phyloP scores from a whole-genome alignment of 495 filamentous ascomycete species.

The Aspergillus diversus region DNA sequence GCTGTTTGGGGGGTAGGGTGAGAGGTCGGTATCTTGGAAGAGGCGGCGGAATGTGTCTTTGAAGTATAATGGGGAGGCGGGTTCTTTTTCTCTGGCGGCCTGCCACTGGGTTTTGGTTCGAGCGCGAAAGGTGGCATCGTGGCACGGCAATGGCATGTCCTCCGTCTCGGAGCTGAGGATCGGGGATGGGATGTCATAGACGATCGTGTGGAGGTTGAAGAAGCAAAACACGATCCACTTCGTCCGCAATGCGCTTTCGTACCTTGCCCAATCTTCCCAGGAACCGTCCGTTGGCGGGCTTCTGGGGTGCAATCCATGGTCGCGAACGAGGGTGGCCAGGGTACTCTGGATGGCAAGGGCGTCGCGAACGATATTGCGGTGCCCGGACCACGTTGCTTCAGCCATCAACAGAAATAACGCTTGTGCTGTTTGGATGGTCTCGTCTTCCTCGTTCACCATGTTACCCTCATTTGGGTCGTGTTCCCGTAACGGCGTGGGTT shows the following conservation, averaged over 20 bases:
- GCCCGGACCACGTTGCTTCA: neutral
- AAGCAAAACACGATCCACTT: conserved; percentile 33
- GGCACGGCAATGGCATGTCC: conserved; percentile 21
- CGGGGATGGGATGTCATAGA: conserved; percentile 38
- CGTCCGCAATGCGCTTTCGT: conserved; percentile 34
- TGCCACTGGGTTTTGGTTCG: conserved; percentile 32
- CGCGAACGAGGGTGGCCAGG: neutral
- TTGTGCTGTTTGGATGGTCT: neutral
- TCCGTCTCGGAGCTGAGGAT: conserved; percentile 35
- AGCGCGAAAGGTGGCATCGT: neutral
- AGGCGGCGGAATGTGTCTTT: conserved; percentile 4
- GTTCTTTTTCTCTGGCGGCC: conserved; percentile 11
- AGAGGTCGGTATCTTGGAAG: neutral
- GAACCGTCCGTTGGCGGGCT: neutral
- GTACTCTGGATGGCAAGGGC: neutral
- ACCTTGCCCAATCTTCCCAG: conserved; percentile 32
- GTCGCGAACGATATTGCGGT: neutral
- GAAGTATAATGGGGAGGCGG: neutral
- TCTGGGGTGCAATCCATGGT: neutral
- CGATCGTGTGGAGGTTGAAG: conserved; percentile 37
- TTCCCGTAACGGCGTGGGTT: neutral
- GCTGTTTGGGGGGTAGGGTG: conserved; percentile 1
- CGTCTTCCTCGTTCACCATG: neutral
- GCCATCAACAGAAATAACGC: neutral
- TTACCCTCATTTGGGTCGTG: neutral